Conservation (phyloP, 2,329 filamentous ascomycete genomes). For the Blastomyces percursus region DNA sequence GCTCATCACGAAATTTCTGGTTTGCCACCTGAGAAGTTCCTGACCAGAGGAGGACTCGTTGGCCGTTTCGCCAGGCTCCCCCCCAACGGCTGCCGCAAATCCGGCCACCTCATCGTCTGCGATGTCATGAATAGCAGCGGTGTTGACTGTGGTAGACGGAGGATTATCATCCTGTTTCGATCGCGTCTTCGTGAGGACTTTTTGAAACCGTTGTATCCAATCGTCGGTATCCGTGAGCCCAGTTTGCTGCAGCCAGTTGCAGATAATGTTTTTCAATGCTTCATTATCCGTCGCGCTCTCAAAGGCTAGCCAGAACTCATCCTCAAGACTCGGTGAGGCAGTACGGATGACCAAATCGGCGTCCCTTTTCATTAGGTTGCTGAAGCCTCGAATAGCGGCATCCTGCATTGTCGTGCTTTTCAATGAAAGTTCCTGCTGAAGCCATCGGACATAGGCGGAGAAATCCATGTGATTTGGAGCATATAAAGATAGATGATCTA, state of each 20-base stretch:
- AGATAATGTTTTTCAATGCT: conserved; percentile 73
- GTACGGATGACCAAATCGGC: conserved; percentile 69
- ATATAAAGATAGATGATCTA: conserved; percentile 87
- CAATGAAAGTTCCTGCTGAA: conserved; percentile 69
- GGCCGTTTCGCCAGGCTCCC: conserved; percentile 46
- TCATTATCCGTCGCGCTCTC: conserved; percentile 66
- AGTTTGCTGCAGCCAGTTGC: conserved; percentile 89
- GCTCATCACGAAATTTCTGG: conserved; percentile 84
- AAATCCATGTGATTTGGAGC: conserved; percentile 82
- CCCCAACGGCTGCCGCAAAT: conserved; percentile 66
- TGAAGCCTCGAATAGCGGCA: conserved; percentile 74
- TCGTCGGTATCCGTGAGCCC: conserved; percentile 63
- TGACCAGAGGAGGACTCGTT: conserved; percentile 51
- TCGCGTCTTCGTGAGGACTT: conserved; percentile 77
- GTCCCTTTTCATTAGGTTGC: conserved; percentile 90
- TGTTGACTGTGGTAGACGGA: conserved; percentile 27
- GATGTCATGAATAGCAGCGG: conserved; percentile 54
- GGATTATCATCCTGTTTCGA: conserved; percentile 46
- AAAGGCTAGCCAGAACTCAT: conserved; percentile 81
- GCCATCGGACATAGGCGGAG: conserved; percentile 63
- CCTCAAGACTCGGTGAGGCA: conserved; percentile 69
- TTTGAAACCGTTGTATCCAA: conserved; percentile 88
- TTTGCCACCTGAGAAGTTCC: conserved; percentile 90
- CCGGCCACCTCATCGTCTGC: conserved; percentile 95
- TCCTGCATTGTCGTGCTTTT: conserved; percentile 59